Evolutionary conservation across 2,329 filamentous ascomycete species (phyloP).

Genomic region (Epichloe aotearoae): DNA sequence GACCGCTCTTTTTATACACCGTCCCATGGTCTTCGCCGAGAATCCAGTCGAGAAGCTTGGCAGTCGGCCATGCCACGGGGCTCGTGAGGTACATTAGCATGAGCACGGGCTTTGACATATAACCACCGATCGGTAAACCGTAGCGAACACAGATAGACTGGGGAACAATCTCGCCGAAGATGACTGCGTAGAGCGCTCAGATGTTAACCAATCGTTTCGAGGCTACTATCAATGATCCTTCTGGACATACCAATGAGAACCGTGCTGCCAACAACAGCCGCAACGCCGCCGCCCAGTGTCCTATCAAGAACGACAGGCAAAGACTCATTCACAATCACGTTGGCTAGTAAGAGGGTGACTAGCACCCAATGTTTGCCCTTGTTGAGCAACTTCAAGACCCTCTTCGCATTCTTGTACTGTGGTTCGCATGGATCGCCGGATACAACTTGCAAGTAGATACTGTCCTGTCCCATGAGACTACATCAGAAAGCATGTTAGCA

Average conservation of each 20-base stretch:
- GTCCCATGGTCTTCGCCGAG: constrained; percentile 93
- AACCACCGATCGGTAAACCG: constrained; percentile 86
- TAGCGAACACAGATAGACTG: constrained; percentile 95
- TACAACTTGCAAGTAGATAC: constrained; percentile 94
- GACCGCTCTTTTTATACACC: constrained; percentile 92
- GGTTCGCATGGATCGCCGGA: constrained; percentile 69
- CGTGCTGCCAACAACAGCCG: constrained; percentile 86
- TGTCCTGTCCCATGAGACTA: constrained; percentile 61
- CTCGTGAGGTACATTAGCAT: constrained; percentile 84
- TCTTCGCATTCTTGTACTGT: constrained; percentile 76
- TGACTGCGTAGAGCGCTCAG: constrained; percentile 47
- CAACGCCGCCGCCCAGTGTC: constrained; percentile 86
- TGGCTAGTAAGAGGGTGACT: constrained; percentile 83
- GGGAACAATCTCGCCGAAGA: constrained; percentile 93
- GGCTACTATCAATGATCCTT: not conserved
- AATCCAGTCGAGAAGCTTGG: constrained; percentile 85
- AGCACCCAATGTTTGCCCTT: constrained; percentile 97
- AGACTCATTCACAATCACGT: constrained; percentile 97
- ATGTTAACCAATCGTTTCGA: constrained; percentile 8
- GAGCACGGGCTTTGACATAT: constrained; percentile 80
- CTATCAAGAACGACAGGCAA: constrained; percentile 89
- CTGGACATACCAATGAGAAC: constrained; percentile 69
- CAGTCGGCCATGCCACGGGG: constrained; percentile 85
- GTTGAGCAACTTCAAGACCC: constrained; percentile 66
- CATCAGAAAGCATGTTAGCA: constrained; percentile 1